phyloP scores from a whole-genome alignment of 1,284 basidiomycete genomes.

The Paramarasmius palmivorus region DNA sequence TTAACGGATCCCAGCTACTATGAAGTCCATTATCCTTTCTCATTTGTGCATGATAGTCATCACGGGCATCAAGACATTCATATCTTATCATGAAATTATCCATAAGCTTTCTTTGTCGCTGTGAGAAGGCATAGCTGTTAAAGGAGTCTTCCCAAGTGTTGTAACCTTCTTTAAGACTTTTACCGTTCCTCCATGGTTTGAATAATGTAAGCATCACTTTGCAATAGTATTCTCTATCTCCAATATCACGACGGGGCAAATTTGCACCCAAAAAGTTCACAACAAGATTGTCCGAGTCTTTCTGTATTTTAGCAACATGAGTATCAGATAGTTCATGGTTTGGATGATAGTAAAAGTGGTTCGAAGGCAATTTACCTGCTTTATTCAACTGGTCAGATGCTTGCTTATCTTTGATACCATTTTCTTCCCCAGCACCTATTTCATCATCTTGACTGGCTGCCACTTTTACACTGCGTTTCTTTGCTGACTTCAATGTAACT shows the following conservation, averaged over 20 bases:
- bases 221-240: constrained; percentile 27
- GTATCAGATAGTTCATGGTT: background rate
- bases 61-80: constrained; percentile 26
- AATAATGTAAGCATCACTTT: too few species aligned
- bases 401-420: too few species aligned
- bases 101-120: constrained; percentile 17
- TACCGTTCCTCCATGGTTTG: too few species aligned
- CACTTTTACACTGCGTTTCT: too few species aligned
- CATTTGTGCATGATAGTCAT: too few species aligned
- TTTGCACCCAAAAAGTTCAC: background rate
- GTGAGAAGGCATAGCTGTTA: constrained; percentile 14
- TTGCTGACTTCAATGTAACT: too few species aligned
- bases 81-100: constrained; percentile 25
- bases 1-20: too few species aligned
- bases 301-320: too few species aligned
- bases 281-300: too few species aligned
- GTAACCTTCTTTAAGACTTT: constrained; percentile 14
- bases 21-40: too few species aligned
- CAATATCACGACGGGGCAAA: constrained; percentile 15
- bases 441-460: too few species aligned
- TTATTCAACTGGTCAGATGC: background rate
- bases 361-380: background rate
- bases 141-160: constrained; percentile 25
- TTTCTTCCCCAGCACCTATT: too few species aligned
- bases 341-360: background rate